Percentiles rank a stretch among this genome's conserved stretches.
Evolutionary conservation across 2,329 filamentous ascomycete genomes (phyloP).

Genomic region (Cryphonectria nitschkei): DNA sequence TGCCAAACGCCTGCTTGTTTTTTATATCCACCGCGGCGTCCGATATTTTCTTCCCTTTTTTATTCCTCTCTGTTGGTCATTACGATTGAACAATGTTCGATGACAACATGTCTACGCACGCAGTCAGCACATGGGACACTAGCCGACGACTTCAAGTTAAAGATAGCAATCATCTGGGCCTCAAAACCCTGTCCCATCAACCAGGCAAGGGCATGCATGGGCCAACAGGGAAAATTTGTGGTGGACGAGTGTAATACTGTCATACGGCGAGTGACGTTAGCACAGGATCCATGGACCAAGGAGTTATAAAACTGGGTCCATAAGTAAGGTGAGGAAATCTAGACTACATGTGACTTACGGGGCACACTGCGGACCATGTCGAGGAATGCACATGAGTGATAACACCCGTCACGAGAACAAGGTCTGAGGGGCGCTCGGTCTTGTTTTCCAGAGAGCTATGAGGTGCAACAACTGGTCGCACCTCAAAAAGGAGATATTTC

Average conservation of each 20-base stretch:
- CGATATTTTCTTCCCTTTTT: no score
- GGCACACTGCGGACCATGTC: not conserved
- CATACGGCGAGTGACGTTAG: not conserved
- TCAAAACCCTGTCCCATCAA: not conserved
- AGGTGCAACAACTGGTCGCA: conserved; percentile 9
- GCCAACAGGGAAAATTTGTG: not conserved
- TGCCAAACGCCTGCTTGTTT: not conserved
- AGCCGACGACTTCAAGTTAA: not conserved
- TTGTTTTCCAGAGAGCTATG: conserved; percentile 2
- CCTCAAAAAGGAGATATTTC: no score
- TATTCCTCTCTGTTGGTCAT: not conserved
- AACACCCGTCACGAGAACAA: conserved; percentile 12
- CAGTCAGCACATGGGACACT: not conserved
- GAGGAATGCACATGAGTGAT: not conserved
- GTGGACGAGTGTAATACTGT: not conserved
- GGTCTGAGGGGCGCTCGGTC: conserved; percentile 8
- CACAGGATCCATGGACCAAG: not conserved
- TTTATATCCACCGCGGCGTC: no score
- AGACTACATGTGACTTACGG: no score
- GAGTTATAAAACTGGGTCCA: not conserved
- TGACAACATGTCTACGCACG: not conserved
- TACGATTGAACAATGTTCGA: not conserved
- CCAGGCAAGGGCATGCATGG: not conserved
- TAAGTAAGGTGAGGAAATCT: not conserved
- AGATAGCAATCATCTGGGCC: not conserved